Evolutionary conservation across 176 grass and related monocot species (phyloP), one percentile per base, ranked within the genome.

Genomic region (Oropetium thomaeum): DNA sequence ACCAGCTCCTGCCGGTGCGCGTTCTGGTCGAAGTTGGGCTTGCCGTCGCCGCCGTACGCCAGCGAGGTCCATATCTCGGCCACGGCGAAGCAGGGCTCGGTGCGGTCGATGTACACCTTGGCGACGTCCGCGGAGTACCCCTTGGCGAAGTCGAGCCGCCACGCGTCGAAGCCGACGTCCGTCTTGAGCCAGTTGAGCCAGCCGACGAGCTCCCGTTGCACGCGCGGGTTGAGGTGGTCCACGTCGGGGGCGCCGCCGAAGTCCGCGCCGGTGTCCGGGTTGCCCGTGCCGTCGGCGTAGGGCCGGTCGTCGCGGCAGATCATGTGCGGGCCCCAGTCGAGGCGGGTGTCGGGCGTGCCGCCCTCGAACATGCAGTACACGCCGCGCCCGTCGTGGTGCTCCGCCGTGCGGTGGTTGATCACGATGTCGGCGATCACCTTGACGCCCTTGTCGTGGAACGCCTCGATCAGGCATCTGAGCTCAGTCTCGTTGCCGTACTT

Each of bases 111-210:
- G 78, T 96, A 96, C 13, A 92, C 25, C 81, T 87, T 96, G 43
- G 93, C 89, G 11, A 88, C 65, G 65, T 84, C 69, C 7, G 87
- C 68, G 6, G 89, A 89, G 67, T 87, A 96, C 2, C 93, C 93
- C 74, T 82, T 87, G 43, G 84, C 89, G 73, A 96, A 92, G 75
- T 96, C 93, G 31, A 96, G 49, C 40, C 89, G 89, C 84, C 84
- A 96, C 2, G 78, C 93, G 32, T 96, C 93, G 87, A 96, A 96
- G 67, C 93, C 89, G 70, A 96, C 43, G 71, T 96, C 89, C 23
- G 69, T 48, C 81, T 83, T 96, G 65, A 96, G 81, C 93, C 93
- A 96, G 87, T 96, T 74, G 52, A 96, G 81, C 93, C 93, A 96
- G 38, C 58, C 86, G 0, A 74, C 61, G 75, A 96, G 89, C 59